Conservation (phyloP, 2,329 filamentous ascomycete genomes). For the Cytospora chrysosperma region DNA sequence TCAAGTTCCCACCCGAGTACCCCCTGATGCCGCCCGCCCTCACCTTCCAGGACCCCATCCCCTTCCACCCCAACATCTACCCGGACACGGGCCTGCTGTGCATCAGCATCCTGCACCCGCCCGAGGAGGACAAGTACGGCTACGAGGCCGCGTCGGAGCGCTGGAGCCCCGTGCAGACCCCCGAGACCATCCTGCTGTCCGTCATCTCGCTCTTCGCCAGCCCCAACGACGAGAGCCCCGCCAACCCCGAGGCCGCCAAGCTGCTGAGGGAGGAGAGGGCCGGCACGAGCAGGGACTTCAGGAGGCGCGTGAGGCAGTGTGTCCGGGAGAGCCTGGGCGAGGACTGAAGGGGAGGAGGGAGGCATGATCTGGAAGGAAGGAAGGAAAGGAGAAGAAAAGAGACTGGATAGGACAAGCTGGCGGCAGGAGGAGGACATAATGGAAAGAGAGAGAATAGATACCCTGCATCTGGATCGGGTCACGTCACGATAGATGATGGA, state of each 20-base stretch:
- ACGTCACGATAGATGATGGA: neutral
- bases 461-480: neutral
- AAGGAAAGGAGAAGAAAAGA: too few relatives aligned
- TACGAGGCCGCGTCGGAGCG: constrained; percentile 90
- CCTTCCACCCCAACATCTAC: constrained; percentile 96
- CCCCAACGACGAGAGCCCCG: constrained; percentile 93
- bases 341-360: constrained; percentile 43
- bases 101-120: constrained; percentile 95
- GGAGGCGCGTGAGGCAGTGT: constrained; percentile 72
- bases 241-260: constrained; percentile 89
- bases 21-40: constrained; percentile 86
- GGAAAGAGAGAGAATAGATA: neutral
- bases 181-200: constrained; percentile 88
- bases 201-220: constrained; percentile 90
- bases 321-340: constrained; percentile 81
- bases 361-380: too few relatives aligned
- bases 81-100: constrained; percentile 75
- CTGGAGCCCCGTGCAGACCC: constrained; percentile 92
- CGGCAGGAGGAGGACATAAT: neutral
- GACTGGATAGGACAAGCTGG: too few relatives aligned
- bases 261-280: constrained; percentile 78
- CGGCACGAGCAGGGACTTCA: constrained; percentile 66
- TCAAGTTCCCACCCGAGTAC: constrained; percentile 82
- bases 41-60: constrained; percentile 78
- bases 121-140: constrained; percentile 89